Evolutionary conservation across 768 basidiomycete genomes (phyloP).

Genomic region (Tricholomella constricta): DNA sequence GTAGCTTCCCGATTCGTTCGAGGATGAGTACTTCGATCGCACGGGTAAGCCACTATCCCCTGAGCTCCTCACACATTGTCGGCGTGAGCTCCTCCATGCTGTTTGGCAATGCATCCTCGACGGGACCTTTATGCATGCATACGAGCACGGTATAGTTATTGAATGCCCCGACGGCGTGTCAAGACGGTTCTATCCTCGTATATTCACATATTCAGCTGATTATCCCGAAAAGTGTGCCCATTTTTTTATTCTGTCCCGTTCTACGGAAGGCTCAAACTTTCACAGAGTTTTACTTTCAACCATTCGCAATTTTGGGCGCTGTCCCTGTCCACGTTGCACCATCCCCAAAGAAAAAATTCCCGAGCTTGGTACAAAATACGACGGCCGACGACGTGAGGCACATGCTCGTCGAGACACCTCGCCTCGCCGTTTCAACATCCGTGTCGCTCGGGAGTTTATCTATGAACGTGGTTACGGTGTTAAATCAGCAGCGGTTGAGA

Average conservation of each 20-base stretch:
- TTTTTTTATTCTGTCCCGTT: neutral
- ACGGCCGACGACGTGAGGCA: slow-evolving; percentile 8
- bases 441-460: slow-evolving; percentile 23
- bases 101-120: slow-evolving; percentile 29
- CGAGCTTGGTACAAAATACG: slow-evolving; percentile 24
- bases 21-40: slow-evolving; percentile 17
- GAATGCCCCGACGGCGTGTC: slow-evolving; percentile 30
- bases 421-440: slow-evolving; percentile 9
- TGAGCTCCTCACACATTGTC: slow-evolving; percentile 30
- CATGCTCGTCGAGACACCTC: slow-evolving; percentile 7
- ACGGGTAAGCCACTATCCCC: slow-evolving; percentile 8
- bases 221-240: slow-evolving; percentile 38
- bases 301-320: slow-evolving; percentile 21
- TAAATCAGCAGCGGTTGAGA: neutral
- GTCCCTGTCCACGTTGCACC: slow-evolving; percentile 28
- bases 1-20: slow-evolving; percentile 29
- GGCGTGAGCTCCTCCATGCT: slow-evolving; percentile 35
- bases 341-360: slow-evolving; percentile 21
- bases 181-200: slow-evolving; percentile 29
- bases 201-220: slow-evolving; percentile 37
- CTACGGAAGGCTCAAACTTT: neutral
- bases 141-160: slow-evolving; percentile 32
- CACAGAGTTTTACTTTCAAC: slow-evolving; percentile 27
- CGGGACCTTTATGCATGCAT: slow-evolving; percentile 26
- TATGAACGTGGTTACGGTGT: slow-evolving; percentile 9